Evolutionary conservation across 1,139 yeast species (phyloP), one percentile per base, ranked within the genome.

Genomic region (Scheffersomyces segobiensis): DNA sequence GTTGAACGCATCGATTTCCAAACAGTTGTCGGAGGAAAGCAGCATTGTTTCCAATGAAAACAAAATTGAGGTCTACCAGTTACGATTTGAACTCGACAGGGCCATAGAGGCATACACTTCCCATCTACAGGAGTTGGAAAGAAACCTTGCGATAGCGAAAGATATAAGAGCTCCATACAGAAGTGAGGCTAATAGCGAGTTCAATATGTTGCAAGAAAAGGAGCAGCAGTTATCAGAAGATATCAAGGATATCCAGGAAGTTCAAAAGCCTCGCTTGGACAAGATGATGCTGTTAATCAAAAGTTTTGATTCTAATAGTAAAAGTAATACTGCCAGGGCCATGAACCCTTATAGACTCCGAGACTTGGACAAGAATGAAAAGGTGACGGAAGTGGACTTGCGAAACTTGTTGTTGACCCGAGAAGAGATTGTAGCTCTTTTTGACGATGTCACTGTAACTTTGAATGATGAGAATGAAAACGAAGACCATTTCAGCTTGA

Each of bases 221-320:
- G 68, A 72, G 55, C 53, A 63, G 2, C 56, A 56, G 3, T 60
- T 75, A 4, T 62, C 66, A 26, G 62, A 65, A 19, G 71, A 68
- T 32, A 70, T 77, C 19, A 65, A 64, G n/a, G 68, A 71, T 42
- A 70, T 78, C 51, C 68, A 67, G 52, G 68, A 70, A 14, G 69
- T 72, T 3, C 78, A 79, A 58, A 68, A 76, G 55, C 84, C 83
- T 1, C 63, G 78, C 22, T 65, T 79, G 50, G 78, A 76, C 42
- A 68, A 76, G 54, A 77, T 79, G 73, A 68, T 67, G 20, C 54
- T 57, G 14, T 62, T 79, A 50, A 68, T 72, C 3, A 61, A 59
- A 46, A 68, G 67, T 46, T 79, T 76, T 61, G 72, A 70, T 22
- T 56, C 57, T 53, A 65, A 64, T 52, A 58, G 55, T 21, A 65